Base-by-base conservation (phyloP, 2,329 filamentous ascomycete species). In the Cladophialophora bantiana region DNA sequence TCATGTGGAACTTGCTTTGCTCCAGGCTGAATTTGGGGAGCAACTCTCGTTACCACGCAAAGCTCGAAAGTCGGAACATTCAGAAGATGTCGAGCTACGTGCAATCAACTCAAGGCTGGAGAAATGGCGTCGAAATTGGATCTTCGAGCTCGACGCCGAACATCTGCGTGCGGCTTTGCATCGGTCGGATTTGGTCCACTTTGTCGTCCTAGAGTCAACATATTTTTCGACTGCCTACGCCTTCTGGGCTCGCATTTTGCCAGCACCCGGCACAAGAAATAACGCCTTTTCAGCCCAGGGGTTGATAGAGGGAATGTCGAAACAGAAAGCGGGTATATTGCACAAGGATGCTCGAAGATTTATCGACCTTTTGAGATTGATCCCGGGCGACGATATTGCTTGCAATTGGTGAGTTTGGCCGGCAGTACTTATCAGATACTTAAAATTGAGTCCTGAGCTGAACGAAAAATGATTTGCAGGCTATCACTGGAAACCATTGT, bases 401-500 rank as follows among this genome's bases (percentile, higher is more conserved):
- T 96, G 93, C 78, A 93, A 97, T 62, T 99, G 94, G 94, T 96
- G 81, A 82, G 90, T 82, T 9, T 31, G 20, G n/a, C 35, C 31
- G 26, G 26, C 26, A 26, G 26, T 26, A 26, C 26, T 26, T 26
- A 26, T 26, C 26, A 9, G 32, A 55, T n/a, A 20, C 50, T 5
- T 36, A 4, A 18, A 18, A 10, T 32, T 13, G 13, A 34, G 18
- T 10, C 18, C 2, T 15, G 2, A 6, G 9, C 59, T 61, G n/a
- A 61, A 61, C 59, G 26, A 26, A 26, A 15, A n/a, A 7, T 55
- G 4, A 10, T 10, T 13, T 31, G 15, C 40, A 88, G 86, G 93
- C 85, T 98, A 75, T 92, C 97, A 71, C 82, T 98, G 9, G 98
- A 98, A 78, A 97, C 96, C 79, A 94, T 95, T 0, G 93, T 98